Evolutionary conservation across 2,329 filamentous ascomycete genomes (phyloP), one percentile per base, ranked within the genome.

Genomic region (Davidsoniella neocaledoniae): DNA sequence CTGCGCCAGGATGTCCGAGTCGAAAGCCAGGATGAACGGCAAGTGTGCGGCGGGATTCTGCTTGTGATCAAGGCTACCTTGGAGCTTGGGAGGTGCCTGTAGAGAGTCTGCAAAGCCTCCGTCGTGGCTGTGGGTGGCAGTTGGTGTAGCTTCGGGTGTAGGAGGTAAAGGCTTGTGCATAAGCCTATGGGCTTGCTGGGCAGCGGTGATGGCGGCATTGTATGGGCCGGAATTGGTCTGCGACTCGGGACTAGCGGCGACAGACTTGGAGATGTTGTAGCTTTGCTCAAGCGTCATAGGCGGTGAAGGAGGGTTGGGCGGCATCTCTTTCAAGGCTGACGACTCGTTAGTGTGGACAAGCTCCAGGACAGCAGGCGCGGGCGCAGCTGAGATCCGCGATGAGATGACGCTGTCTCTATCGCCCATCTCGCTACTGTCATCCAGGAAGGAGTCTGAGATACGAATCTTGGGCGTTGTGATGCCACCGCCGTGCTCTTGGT

Each of bases 21-120:
- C 83, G 57, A 87, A 88, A 0, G 83, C 83, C 21, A 91, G 69
- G 50, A 87, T 80, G 62, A 91, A 91, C 0, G 85, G 85, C 36
- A 90, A 64, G 61, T 91, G 85, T 3, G 72, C 70, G 2, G 61
- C 3, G 65, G 57, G 12, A 61, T 61, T 46, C 66, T 63, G n/a
- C 60, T 61, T 1, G 62, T 62, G 5, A 60, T 60, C 3, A 58
- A 57, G 2, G 61, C 63, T 10, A 7, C 8, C 5, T 25, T 45
- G 33, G 16, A 26, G 39, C 4, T 3, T 12, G 39, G 1, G 29
- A 43, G 16, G 33, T 19, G 26, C 16, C 39, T 4, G 38, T 25
- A 42, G 44, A 39, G n/a, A n/a, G 21, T 46, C n/a, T 25, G 40
- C 9, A 10, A 33, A 47, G 25, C 33, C 12, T 23, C 10, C 33